Percentiles rank a stretch among this genome's conserved stretches.
phyloP scores from a whole-genome alignment of 176 grass and related monocot species.

The Tuctoria greenei region DNA sequence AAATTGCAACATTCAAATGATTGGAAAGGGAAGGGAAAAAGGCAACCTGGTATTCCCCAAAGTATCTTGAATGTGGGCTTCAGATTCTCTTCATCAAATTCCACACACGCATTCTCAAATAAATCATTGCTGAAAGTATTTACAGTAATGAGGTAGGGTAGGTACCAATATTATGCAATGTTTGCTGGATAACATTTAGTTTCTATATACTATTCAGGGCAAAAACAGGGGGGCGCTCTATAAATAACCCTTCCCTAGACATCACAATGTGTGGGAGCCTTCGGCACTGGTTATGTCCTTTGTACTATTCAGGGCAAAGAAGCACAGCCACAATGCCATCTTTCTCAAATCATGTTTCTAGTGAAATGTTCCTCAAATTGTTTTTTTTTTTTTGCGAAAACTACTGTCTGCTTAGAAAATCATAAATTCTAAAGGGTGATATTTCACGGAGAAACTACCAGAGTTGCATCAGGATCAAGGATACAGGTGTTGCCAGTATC shows the following conservation, averaged over 20 bases:
- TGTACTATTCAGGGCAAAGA: slow-evolving; percentile 14
- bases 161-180: slow-evolving; percentile 11
- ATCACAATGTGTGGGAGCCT: too few relatives aligned
- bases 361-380: slow-evolving; percentile 13
- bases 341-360: background rate
- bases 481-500: background rate
- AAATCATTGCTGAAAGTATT: slow-evolving; percentile 53
- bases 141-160: slow-evolving; percentile 24
- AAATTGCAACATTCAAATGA: slow-evolving; percentile 16
- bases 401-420: background rate
- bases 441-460: slow-evolving; percentile 11
- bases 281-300: too few relatives aligned
- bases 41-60: slow-evolving; percentile 78
- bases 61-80: slow-evolving; percentile 84
- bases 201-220: background rate
- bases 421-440: background rate
- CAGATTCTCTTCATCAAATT: slow-evolving; percentile 78
- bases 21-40: slow-evolving; percentile 2
- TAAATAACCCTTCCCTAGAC: too few relatives aligned
- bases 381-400: background rate
- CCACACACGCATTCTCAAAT: slow-evolving; percentile 84
- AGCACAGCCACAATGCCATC: background rate
- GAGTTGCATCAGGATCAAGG: slow-evolving; percentile 16
- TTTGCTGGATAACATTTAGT: slow-evolving; percentile 2
- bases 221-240: too few relatives aligned